Percentiles rank a stretch among this genome's conserved stretches.
Conservation (phyloP, 768 basidiomycete species). For the Suillus lakei region DNA sequence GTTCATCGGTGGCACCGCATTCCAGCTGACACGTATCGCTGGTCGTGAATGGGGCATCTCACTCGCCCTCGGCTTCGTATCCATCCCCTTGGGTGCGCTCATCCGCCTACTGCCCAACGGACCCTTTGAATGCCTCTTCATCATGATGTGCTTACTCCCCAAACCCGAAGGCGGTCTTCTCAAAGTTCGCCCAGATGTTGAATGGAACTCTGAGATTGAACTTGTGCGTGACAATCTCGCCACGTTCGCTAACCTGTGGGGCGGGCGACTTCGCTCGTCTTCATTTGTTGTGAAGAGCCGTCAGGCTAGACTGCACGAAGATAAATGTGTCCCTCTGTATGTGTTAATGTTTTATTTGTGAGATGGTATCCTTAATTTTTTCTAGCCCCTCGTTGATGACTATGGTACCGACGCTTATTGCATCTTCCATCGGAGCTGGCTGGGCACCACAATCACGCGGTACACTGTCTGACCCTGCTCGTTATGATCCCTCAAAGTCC, state of each 20-base stretch:
- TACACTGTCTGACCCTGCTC: constrained; percentile 74
- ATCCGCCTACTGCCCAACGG: constrained; percentile 81
- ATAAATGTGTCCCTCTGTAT: constrained; percentile 48
- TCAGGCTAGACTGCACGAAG: constrained; percentile 55
- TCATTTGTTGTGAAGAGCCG: constrained; percentile 86
- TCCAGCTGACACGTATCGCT: constrained; percentile 79
- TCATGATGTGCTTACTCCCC: constrained; percentile 61
- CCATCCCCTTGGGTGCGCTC: constrained; percentile 85
- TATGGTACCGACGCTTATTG: constrained; percentile 79
- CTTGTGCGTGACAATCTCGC: constrained; percentile 85
- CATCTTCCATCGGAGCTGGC: constrained; percentile 70
- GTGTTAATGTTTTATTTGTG: constrained; percentile 36
- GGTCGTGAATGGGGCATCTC: constrained; percentile 95
- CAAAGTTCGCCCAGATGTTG: constrained; percentile 57
- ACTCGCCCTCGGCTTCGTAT: constrained; percentile 82
- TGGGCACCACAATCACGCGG: constrained; percentile 60
- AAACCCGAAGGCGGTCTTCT: constrained; percentile 67
- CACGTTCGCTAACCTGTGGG: constrained; percentile 82
- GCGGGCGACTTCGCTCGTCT: constrained; percentile 85
- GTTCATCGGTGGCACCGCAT: constrained; percentile 89
- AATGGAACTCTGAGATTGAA: constrained; percentile 81
- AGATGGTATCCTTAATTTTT: constrained; percentile 33
- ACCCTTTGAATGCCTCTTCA: constrained; percentile 73
- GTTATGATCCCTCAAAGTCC: constrained; percentile 78
- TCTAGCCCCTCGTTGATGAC: constrained; percentile 70